Evolutionary conservation across 495 filamentous ascomycete species (phyloP), one percentile per base, ranked within the genome.

Genomic region (Podospora conica): DNA sequence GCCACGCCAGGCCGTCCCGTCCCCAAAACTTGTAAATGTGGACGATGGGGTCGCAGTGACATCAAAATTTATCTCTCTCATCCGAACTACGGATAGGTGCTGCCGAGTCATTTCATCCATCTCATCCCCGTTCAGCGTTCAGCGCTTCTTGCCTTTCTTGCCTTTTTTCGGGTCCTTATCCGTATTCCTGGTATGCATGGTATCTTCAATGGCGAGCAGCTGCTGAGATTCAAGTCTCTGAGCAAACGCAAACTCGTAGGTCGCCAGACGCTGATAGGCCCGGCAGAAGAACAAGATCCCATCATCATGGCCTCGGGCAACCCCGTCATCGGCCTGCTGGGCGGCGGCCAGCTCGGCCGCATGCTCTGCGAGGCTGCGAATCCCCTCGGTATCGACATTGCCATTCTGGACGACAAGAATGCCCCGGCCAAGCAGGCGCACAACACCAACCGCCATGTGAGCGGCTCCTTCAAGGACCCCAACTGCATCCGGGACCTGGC

Each of bases 341-440:
- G 79, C 57, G 79, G 79, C 33, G 94, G 94, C 72, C 93, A 94
- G 80, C 84, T 98, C 29, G 95, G 95, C 55, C 91, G 91, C 66
- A 98, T 98, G 95, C 84, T 97, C n/a, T 88, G 91, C 60, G 92
- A 98, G 78, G 89, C 90, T 53, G 92, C 95, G 58, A 93, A 93
- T 69, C 87, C 88, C 57, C 83, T 96, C 48, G 92, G 92, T 69
- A 90, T 97, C 73, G 84, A 90, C 65, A 83, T 91, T 62, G 86
- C 89, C 56, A 80, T 96, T 55, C 86, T 98, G 22, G 96, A 98
- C 79, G 86, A 84, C 21, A 86, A 86, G 62, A 83, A 88, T 69
- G 83, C 90, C 22, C 92, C 95, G 7, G 95, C 95, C 65, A 96
- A 96, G 79, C 95, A 97, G 81, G 87, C 95, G 74, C 94, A 91